phyloP scores from a whole-genome alignment of 2,329 filamentous ascomycete species.

The Epichloe festucae region DNA sequence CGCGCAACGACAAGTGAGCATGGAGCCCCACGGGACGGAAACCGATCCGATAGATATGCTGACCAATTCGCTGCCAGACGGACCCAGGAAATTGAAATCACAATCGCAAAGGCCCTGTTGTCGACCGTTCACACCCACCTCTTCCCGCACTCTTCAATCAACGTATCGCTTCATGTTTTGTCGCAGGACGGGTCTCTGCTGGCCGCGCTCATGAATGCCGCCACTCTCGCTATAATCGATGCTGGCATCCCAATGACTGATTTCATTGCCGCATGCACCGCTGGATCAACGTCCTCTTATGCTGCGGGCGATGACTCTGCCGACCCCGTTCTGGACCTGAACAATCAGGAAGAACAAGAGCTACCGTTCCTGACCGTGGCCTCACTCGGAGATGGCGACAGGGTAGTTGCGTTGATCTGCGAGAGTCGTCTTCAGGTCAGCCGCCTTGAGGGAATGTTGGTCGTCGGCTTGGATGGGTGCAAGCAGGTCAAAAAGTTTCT shows the following conservation, averaged over 20 bases:
- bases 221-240: slow-evolving; percentile 83
- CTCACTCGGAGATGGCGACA: slow-evolving; percentile 61
- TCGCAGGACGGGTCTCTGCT: slow-evolving; percentile 83
- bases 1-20: slow-evolving; percentile 63
- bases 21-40: no score
- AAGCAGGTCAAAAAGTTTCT: slow-evolving; percentile 73
- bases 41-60: background rate
- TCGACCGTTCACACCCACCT: slow-evolving; percentile 72
- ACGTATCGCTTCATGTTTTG: slow-evolving; percentile 73
- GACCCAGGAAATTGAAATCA: slow-evolving; percentile 67
- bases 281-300: slow-evolving; percentile 62
- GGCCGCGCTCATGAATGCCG: slow-evolving; percentile 80
- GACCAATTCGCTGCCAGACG: slow-evolving; percentile 38
- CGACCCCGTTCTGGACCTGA: slow-evolving; percentile 70
- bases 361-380: slow-evolving; percentile 79
- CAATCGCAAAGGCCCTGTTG: slow-evolving; percentile 64
- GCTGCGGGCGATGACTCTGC: slow-evolving; percentile 52
- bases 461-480: slow-evolving; percentile 83
- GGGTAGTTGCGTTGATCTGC: slow-evolving; percentile 67
- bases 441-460: slow-evolving; percentile 82
- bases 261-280: slow-evolving; percentile 79
- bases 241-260: slow-evolving; percentile 92
- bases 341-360: slow-evolving; percentile 71
- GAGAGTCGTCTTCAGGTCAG: slow-evolving; percentile 78
- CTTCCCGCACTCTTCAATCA: slow-evolving; percentile 79